Percentiles rank a stretch among this genome's conserved stretches.
These are phyloP conservation scores for Phylloboletellus chloephorus DNA, from an alignment of 1,284 basidiomycete genomes.

Conservation along the genomic window DNA sequence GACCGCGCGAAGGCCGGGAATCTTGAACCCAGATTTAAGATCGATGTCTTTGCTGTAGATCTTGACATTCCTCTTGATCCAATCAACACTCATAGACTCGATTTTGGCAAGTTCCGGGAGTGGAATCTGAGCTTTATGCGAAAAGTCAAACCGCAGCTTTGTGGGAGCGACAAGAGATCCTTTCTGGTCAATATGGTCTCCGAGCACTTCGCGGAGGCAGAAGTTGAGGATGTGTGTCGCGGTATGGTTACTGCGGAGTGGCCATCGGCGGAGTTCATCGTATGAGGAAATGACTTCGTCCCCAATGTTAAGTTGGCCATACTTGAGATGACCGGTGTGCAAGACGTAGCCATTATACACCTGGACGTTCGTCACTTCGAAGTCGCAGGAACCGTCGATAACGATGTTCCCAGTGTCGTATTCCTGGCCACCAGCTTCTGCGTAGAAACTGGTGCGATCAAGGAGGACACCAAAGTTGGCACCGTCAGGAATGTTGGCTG, in stretches of 20 bases:
- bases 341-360: slow-evolving; percentile 82
- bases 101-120: slow-evolving; percentile 77
- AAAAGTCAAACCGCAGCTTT: slow-evolving; percentile 98
- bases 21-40: slow-evolving; percentile 78
- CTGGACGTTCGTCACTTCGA: slow-evolving; percentile 92
- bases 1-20: slow-evolving; percentile 91
- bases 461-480: slow-evolving; percentile 82
- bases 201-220: slow-evolving; percentile 86
- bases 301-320: slow-evolving; percentile 62
- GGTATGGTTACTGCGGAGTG: slow-evolving; percentile 96
- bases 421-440: slow-evolving; percentile 96
- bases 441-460: slow-evolving; percentile 96
- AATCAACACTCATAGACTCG: slow-evolving; percentile 79
- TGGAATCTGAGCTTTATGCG: slow-evolving; percentile 85
- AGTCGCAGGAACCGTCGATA: slow-evolving; percentile 88
- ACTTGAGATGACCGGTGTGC: slow-evolving; percentile 85
- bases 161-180: slow-evolving; percentile 94
- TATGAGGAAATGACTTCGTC: slow-evolving; percentile 71
- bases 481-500: slow-evolving; percentile 57
- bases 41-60: slow-evolving; percentile 88
- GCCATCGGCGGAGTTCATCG: slow-evolving; percentile 90
- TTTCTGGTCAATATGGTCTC: slow-evolving; percentile 97
- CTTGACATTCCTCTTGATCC: slow-evolving; percentile 85
- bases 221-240: slow-evolving; percentile 98
- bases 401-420: slow-evolving; percentile 93